Evolutionary conservation across 2,329 filamentous ascomycete genomes (phyloP), one percentile per base, ranked within the genome.

Genomic region (Tolypocladium cylindrosporum): DNA sequence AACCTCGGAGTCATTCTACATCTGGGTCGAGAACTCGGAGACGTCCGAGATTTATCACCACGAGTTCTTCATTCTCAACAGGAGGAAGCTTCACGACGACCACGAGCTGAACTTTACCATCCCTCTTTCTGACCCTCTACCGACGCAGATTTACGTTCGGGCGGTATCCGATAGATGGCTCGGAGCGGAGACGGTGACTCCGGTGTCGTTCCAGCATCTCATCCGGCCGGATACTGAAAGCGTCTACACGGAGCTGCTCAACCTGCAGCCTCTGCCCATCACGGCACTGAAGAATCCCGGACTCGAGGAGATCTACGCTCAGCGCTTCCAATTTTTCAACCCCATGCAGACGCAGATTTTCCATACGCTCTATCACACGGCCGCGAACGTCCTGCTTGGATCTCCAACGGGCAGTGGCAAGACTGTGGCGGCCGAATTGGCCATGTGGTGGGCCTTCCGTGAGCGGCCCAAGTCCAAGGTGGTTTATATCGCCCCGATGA

Each of bases 281-380:
- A 83, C 86, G 24, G 93, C 93, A 0, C 77, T 99, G 48, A 91
- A 96, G 69, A 96, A 97, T 62, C 86, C 90, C 0, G 79, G 86
- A 0, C 74, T 99, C 0, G 93, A 99, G 70, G 90, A 94, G 60
- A 82, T 99, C 1, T 99, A 99, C 67, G 86, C 81, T 0, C 79
- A 93, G 69, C 84, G 91, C 39, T 99, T 99, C 72, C 88, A 94
- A 63, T 99, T 88, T 73, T 99, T 99, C 80, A 99, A 99, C 69
- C 94, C 94, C 0, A 97, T 99, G 95, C 94, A 99, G 72, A 97
- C 94, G 0, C 94, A 99, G 68, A 91, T 99, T 55, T 99, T 99
- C 74, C 94, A 99, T 68, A 93, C 91, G 16, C 82, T 99, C 40
- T 99, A 99, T 64, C 88, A 97, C 69, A 97, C 94, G 0, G 74